Conservation (phyloP, 2,329 filamentous ascomycete species). For the Ophiocordyceps camponoti-saundersi region DNA sequence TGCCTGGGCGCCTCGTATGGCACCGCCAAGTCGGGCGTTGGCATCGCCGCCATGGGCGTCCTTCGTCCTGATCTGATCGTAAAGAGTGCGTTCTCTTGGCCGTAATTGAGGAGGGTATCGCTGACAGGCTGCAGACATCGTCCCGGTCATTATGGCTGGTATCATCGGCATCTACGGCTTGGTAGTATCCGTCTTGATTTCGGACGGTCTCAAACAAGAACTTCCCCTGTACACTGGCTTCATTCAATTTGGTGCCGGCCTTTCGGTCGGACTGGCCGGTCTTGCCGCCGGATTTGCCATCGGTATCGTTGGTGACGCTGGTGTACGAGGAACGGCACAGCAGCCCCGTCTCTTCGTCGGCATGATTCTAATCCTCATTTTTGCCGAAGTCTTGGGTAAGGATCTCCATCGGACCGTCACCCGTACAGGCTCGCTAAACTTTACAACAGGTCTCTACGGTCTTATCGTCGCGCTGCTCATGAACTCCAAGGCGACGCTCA, state of each 20-base stretch:
- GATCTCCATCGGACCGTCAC: neutral
- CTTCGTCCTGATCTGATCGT: constrained; percentile 95
- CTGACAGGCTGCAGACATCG: constrained; percentile 54
- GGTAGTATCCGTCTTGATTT: constrained; percentile 76
- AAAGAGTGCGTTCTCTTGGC: constrained; percentile 61
- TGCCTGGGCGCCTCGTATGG: constrained; percentile 95
- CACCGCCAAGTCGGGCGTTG: constrained; percentile 97
- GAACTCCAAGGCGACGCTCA: constrained; percentile 78
- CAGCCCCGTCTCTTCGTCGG: constrained; percentile 81
- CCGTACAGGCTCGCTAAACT: constrained; percentile 7
- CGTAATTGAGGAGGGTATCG: neutral
- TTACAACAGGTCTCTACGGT: constrained; percentile 72
- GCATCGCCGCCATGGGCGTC: constrained; percentile 97
- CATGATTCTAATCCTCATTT: constrained; percentile 99
- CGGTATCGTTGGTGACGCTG: constrained; percentile 75
- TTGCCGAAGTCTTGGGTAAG: constrained; percentile 93
- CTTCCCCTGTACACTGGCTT: constrained; percentile 66
- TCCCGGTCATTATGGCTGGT: constrained; percentile 99
- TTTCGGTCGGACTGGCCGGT: constrained; percentile 67
- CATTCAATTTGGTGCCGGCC: constrained; percentile 72
- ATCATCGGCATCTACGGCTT: constrained; percentile 99
- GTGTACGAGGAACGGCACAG: constrained; percentile 73
- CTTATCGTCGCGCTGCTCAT: constrained; percentile 97
- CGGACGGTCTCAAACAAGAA: constrained; percentile 57
- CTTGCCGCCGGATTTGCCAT: constrained; percentile 75